Evolutionary conservation across 2,329 filamentous ascomycete species (phyloP).

Genomic region (Aspergillus sp.): DNA sequence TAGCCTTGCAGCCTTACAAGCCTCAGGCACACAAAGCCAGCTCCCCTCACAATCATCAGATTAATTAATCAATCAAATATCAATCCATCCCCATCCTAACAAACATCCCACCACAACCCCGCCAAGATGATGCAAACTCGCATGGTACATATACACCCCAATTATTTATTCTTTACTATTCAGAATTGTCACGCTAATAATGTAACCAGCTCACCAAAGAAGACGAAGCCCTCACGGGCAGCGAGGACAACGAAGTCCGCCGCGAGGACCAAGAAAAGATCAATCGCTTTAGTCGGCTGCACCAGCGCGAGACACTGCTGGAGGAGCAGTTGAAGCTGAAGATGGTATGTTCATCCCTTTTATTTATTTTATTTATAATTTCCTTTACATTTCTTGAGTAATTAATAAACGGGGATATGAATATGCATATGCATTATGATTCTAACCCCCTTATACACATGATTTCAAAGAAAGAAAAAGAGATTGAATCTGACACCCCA

Average conservation of each 20-base stretch:
- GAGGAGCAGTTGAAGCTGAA: conserved; percentile 81
- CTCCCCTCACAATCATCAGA: no score
- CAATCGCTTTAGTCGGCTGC: conserved; percentile 93
- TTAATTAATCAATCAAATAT: not conserved
- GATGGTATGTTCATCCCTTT: conserved; percentile 50
- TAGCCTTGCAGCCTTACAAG: no score
- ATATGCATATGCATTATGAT: not conserved
- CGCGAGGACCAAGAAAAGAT: conserved; percentile 98
- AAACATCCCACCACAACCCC: conserved; percentile 5
- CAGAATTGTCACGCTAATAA: no score
- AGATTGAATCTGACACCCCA: no score
- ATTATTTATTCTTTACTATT: no score
- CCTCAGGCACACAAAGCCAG: no score
- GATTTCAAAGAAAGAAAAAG: no score
- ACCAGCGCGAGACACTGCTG: conserved; percentile 77
- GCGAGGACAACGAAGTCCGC: conserved; percentile 88
- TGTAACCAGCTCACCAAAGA: conserved; percentile 88
- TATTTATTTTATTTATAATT: no score
- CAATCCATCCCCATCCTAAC: not conserved
- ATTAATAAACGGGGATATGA: not conserved
- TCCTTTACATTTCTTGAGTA: not conserved
- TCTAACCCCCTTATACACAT: not conserved
- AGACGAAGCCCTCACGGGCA: conserved; percentile 73
- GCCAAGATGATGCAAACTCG: conserved; percentile 58
- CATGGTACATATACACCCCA: conserved; percentile 59